Conservation (phyloP, 2,329 filamentous ascomycete species). For the Hortaea werneckii region DNA sequence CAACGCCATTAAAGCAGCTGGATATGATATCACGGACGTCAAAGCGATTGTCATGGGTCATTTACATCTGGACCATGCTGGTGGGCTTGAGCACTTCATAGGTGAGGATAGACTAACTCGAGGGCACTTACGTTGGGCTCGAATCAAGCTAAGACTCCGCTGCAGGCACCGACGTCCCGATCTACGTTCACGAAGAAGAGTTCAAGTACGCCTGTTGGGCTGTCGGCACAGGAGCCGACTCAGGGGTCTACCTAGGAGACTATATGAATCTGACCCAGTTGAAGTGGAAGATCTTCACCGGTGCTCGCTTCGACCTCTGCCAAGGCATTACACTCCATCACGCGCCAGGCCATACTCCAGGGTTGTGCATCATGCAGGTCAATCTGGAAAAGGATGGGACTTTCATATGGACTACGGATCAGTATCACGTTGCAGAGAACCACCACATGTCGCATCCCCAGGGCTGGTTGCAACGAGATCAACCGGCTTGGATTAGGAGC, state of each 20-base stretch:
- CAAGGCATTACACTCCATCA: slow-evolving; percentile 26
- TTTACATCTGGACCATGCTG: slow-evolving; percentile 28
- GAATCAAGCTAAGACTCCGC: too few relatives aligned
- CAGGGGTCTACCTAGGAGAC: slow-evolving; percentile 13
- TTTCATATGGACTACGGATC: slow-evolving; percentile 30
- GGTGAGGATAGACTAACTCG: too few relatives aligned
- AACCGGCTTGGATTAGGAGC: slow-evolving; percentile 23
- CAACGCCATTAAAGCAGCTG: slow-evolving; percentile 14
- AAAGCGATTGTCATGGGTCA: slow-evolving; percentile 30
- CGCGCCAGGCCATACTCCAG: slow-evolving; percentile 28
- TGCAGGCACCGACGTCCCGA: slow-evolving; percentile 23
- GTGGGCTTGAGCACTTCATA: slow-evolving; percentile 25
- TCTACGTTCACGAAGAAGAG: slow-evolving; percentile 30
- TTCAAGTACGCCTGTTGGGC: slow-evolving; percentile 29
- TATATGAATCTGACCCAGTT: slow-evolving; percentile 21
- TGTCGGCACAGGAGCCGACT: slow-evolving; percentile 27
- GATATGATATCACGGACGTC: slow-evolving; percentile 26
- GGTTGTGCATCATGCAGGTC: slow-evolving; percentile 27
- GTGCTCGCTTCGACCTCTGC: slow-evolving; percentile 24
- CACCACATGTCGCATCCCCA: slow-evolving; percentile 25
- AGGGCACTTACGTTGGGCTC: too few relatives aligned
- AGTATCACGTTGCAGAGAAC: slow-evolving; percentile 30
- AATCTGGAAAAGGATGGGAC: slow-evolving; percentile 27
- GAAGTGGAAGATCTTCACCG: slow-evolving; percentile 28
- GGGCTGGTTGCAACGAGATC: slow-evolving; percentile 29